Base-by-base conservation (phyloP, 2,329 filamentous ascomycete species). In the Fusarium sp. region DNA sequence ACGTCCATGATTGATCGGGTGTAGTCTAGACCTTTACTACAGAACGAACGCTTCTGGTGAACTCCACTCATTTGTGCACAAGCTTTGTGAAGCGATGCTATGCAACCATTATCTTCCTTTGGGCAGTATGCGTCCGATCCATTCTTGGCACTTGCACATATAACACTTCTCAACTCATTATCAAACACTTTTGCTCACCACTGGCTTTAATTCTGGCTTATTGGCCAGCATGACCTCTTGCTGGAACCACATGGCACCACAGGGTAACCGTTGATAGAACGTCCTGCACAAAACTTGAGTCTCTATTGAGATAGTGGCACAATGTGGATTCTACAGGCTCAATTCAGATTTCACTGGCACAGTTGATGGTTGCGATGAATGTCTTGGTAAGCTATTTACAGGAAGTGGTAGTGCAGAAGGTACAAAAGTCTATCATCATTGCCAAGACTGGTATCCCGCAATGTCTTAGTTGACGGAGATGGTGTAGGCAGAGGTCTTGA, bases 401-500 rank as follows among this genome's bases (percentile, higher is more conserved):
- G 16, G 54, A 57, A 57, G 54, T 37, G 5, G 14, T 37, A 52
- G 54, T 37, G 4, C 32, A 18, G 32, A 57, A 35, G 14, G 32
- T 57, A 23, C 54, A 57, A 37, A 25, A 10, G 14, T 57, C 9
- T 2, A 35, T 25, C 32, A 35, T 50, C 27, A 20, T 54, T 6
- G 48, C 27, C 54, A 37, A 57, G 3, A 37, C 23, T 57, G 32
- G 27, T 57, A 57, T 37, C 32, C 9, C 34, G 11, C 54, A 37
- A n/a, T 30, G 32, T n/a, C 23, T 64, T 74, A 72, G 27, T 57
- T 75, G 39, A 75, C 73, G 9, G 65, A 62, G 41, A 77, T 25
- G 20, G 48, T 71, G 39, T 75, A 77, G 3, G 54, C 67, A 41
- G 68, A 68, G 43, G 76, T 76, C 23, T 57, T 13, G 23, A 77